phyloP scores from a whole-genome alignment of 345 rosid species.

The Populus nigra region DNA sequence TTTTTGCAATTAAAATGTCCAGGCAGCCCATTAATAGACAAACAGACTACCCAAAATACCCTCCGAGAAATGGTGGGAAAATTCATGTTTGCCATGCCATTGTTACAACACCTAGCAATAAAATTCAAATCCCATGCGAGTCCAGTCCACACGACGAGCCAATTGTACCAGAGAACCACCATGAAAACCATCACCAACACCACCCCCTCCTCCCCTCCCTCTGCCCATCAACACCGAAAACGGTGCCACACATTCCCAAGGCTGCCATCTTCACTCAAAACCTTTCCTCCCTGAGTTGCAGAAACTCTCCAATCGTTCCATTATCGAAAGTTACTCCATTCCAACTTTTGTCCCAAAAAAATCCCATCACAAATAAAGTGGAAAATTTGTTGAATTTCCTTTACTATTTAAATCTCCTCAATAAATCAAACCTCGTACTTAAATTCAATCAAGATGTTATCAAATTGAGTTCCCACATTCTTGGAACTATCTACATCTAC shows the following conservation, averaged over 20 bases:
- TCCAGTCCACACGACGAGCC: background rate
- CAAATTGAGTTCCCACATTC: too few relatives aligned
- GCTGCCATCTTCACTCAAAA: background rate
- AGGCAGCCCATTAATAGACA: background rate
- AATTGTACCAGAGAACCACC: background rate
- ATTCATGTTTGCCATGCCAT: background rate
- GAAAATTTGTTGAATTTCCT: too few relatives aligned
- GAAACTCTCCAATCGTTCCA: background rate
- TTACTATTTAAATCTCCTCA: too few relatives aligned
- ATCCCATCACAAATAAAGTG: background rate
- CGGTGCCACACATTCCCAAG: background rate
- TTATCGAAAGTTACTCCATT: background rate
- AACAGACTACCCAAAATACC: conserved; percentile 15
- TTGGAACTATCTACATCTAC: too few relatives aligned
- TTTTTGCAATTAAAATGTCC: background rate
- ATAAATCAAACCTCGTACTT: too few relatives aligned
- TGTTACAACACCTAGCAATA: background rate
- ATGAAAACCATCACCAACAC: background rate
- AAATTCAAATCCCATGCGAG: background rate
- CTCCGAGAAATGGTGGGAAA: conserved; percentile 22
- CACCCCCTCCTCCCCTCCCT: background rate
- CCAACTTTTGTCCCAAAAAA: too few relatives aligned
- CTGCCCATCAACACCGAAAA: background rate
- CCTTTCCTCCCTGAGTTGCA: background rate
- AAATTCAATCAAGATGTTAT: too few relatives aligned